Base-by-base conservation (phyloP, 768 basidiomycete species). In the Pleurotus pulmonarius region DNA sequence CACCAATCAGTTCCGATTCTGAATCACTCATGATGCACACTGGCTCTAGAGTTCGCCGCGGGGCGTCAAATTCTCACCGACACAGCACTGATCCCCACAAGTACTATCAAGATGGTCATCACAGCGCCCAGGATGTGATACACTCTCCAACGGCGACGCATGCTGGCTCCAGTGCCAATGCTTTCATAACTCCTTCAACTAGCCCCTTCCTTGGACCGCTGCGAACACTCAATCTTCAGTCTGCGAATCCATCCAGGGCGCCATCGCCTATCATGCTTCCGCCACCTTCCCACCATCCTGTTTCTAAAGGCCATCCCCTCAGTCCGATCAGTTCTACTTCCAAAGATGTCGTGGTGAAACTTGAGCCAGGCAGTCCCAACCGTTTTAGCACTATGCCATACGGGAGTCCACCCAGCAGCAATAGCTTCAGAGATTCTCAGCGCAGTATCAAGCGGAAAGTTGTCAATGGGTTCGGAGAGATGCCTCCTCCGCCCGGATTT, bases 191-290 rank as follows among this genome's bases (percentile, higher is more conserved):
- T 0, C 90, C 90, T 1, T 86, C 85, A 16, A 86, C 88, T 1
- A 88, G 86, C 58, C 90, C 90, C 0, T 91, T 92, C 78, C 80
- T 92, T 18, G 90, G 86, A 0, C 88, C 88, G 2, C 70, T 92
- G 61, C 80, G 87, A 54, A 86, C 86, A 5, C 78, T 92, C 57
- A 86, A 90, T 63, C 81, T 92, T 44, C 87, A 90, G 63, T 87
- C 85, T 1, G 73, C 86, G 2, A 80, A 81, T 51, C 82, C 85
- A 0, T 87, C 85, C 9, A 81, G 88, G 46, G 88, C 86, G 0
- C 86, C 90, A 0, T 87, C 86, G 3, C 87, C 90, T 5, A 81
- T 88, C 56, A 72, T 81, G 9, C 73, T 89, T 1, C 86, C 86
- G n/a, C 81, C 82, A 2, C 65, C 82, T 11, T 41, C 51, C n/a